Conservation (phyloP, 345 rosid genomes). For the Eucalyptus sp. region DNA sequence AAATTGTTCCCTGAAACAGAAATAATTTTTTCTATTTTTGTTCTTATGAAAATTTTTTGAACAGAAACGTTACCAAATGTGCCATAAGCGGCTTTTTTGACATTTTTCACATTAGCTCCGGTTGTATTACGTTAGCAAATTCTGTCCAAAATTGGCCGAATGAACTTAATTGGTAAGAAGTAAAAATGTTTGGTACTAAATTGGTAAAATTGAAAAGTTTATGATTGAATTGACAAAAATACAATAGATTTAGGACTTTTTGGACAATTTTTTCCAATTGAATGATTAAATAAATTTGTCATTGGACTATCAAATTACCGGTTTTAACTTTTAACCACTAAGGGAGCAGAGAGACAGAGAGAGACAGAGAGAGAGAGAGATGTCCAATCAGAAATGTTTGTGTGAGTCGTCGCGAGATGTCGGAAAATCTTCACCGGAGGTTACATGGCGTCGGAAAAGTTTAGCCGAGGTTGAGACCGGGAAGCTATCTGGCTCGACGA, state of each 20-base stretch:
- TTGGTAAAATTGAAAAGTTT: accelerated
- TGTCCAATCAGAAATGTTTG: not conserved
- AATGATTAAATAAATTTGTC: too few species aligned
- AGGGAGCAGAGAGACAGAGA: not conserved
- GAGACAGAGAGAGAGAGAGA: not conserved
- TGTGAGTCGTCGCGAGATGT: not conserved
- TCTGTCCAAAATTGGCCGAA: accelerated
- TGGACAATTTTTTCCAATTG: accelerated
- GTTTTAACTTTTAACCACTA: not conserved
- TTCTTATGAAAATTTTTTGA: too few species aligned
- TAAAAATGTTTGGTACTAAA: not conserved
- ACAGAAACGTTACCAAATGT: too few species aligned
- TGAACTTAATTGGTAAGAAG: accelerated
- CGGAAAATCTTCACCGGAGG: not conserved
- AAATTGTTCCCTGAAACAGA: too few species aligned
- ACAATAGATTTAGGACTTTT: accelerated
- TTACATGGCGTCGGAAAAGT: not conserved
- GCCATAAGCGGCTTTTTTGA: accelerated
- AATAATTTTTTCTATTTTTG: too few species aligned
- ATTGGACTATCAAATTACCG: not conserved
- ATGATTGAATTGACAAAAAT: accelerated
- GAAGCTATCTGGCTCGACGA: not conserved
- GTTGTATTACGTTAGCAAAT: not conserved
- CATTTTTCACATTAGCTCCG: accelerated
- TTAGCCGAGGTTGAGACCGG: not conserved